phyloP scores from a whole-genome alignment of 805 yeast genomes.

The Lachancea sp. region DNA sequence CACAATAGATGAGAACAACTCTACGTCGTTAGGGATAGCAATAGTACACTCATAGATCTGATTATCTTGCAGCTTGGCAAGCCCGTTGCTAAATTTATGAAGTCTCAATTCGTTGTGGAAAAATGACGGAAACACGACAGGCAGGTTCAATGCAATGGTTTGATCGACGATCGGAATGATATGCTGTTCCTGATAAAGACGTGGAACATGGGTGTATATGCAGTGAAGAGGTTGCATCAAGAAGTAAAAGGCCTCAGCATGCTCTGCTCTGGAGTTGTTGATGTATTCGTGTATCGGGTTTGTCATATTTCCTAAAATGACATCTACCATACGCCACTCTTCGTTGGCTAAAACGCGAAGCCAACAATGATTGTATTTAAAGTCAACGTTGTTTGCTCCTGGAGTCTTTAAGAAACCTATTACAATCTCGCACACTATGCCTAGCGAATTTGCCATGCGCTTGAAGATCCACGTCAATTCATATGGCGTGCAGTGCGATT shows the following conservation, averaged over 20 bases:
- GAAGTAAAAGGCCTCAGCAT: slow-evolving; percentile 56
- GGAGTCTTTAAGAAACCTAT: slow-evolving; percentile 82
- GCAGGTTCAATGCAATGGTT: slow-evolving; percentile 69
- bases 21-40: slow-evolving; percentile 63
- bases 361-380: slow-evolving; percentile 81
- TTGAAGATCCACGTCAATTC: slow-evolving; percentile 75
- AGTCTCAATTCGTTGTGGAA: slow-evolving; percentile 53
- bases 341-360: slow-evolving; percentile 67
- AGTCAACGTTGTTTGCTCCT: slow-evolving; percentile 42
- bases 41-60: slow-evolving; percentile 78
- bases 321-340: slow-evolving; percentile 77
- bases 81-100: slow-evolving; percentile 66
- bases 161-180: slow-evolving; percentile 79
- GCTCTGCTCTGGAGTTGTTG: slow-evolving; percentile 27
- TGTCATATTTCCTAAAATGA: slow-evolving; percentile 53
- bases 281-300: slow-evolving; percentile 44
- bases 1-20: slow-evolving; percentile 49
- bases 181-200: slow-evolving; percentile 73
- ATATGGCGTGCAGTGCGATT: slow-evolving; percentile 54
- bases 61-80: slow-evolving; percentile 62
- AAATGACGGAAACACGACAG: slow-evolving; percentile 81
- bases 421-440: slow-evolving; percentile 68
- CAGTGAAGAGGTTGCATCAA: slow-evolving; percentile 67
- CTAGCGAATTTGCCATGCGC: slow-evolving; percentile 61
- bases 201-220: slow-evolving; percentile 83